A percentile compares a stretch with the other conserved stretches of the same genome.
Conservation (phyloP, 2,329 filamentous ascomycete genomes). For the Hymenoscyphus repandus region DNA sequence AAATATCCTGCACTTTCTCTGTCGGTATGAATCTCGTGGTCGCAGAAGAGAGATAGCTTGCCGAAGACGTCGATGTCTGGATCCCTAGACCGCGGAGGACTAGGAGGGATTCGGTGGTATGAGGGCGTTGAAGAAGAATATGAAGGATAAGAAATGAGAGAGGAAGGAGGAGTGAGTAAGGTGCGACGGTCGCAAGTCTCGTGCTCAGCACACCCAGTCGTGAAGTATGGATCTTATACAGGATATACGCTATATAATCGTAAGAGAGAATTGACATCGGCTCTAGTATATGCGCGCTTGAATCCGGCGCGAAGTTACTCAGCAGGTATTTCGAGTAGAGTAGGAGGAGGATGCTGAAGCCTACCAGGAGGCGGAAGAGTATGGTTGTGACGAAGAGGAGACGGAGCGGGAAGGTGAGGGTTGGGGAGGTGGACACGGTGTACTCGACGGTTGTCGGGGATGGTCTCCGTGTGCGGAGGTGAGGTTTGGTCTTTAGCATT, state of each 20-base stretch:
- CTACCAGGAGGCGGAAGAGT: conserved; percentile 37
- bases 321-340: conserved; percentile 44
- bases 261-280: conserved; percentile 12
- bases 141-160: conserved; percentile 37
- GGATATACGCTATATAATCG: conserved; percentile 25
- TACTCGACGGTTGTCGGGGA: conserved; percentile 90
- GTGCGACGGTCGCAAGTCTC: conserved; percentile 32
- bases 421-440: conserved; percentile 77
- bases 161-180: conserved; percentile 38
- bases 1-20: conserved; percentile 83
- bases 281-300: neutral
- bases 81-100: conserved; percentile 86
- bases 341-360: conserved; percentile 40
- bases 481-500: conserved; percentile 59
- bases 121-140: conserved; percentile 41
- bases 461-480: conserved; percentile 59
- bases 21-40: conserved; percentile 82
- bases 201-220: conserved; percentile 33
- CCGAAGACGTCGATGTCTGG: conserved; percentile 71
- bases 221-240: conserved; percentile 24
- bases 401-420: conserved; percentile 42
- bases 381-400: conserved; percentile 41
- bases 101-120: conserved; percentile 74
- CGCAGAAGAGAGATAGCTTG: conserved; percentile 58
- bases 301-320: conserved; percentile 13